Base-by-base conservation (phyloP, 176 grass and related monocot species). In the Miscanthus lutarioriparius region DNA sequence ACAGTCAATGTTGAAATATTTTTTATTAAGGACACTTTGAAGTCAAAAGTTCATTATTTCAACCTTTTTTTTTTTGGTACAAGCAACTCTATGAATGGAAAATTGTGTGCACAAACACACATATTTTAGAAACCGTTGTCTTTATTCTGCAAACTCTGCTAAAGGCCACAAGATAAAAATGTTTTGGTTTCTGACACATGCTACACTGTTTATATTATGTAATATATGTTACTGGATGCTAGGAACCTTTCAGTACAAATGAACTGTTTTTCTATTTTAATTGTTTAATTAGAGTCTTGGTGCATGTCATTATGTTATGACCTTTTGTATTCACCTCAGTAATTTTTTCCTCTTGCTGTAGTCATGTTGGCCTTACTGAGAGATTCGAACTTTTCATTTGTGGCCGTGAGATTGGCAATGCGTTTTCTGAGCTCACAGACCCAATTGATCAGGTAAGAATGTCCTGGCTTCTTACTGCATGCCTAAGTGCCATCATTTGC, bases 331-430 rank as follows among this genome's bases (percentile, higher is more conserved):
- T 76, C 38, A 69, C 23, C 38, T 69, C 59, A 14, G 19, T 26
- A 68, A 3, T 87, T 82, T 30, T 84, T 84, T 72, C 72, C 65
- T 58, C 10, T 71, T 89, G 37, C 75, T 80, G 44, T 75, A 99
- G 96, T 81, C 43, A 73, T 78, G 69, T 77, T 85, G 96, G 91
- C 72, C 94, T 99, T 80, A 99, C 91, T 14, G 96, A 96, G 53
- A 71, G 96, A 70, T 99, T 99, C 87, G 91, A 99, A 92, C 91
- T 96, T 43, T 99, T 91, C 51, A 83, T 99, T 72, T 99, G 91
- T 91, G 96, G 96, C 26, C 93, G 91, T 88, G 96, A 99, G 82
- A 94, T 99, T 92, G 93, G 91, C 79, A 99, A 99, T 91, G 96
- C 96, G 32, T 99, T 99, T 89, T 99, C 91, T 72, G 96, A 99